Evolutionary conservation across 2,329 filamentous ascomycete species (phyloP), one percentile per base, ranked within the genome.

Genomic region (Phaeosphaeriaceae sp.): DNA sequence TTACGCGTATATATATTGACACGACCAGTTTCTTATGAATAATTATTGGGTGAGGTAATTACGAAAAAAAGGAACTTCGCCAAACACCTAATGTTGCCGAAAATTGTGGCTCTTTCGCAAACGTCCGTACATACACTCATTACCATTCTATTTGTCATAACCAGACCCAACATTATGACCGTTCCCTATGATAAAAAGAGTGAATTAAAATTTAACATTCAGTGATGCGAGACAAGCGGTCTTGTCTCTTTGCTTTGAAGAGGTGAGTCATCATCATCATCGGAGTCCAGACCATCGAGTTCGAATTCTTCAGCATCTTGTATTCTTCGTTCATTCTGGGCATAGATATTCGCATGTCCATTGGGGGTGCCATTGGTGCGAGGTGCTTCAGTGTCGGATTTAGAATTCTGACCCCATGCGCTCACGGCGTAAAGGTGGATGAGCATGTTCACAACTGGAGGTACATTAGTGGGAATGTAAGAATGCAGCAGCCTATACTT

Each of bases 281-380:
- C 92, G 49, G 89, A 94, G 71, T 92, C 92, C 32, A 99, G 76
- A 0, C 90, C 93, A 51, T 94, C 91, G 1, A 99, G 81, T 75
- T 97, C 94, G 70, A 96, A 99, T 62, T 96, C 92, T 68, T 97
- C 88, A 0, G 90, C 92, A 67, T 96, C 92, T 23, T 84, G 81
- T 30, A 93, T 79, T 52, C 84, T 84, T 9, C 79, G 77, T 18
- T 84, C 83, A 35, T 81, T 80, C 58, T 74, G 59, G 70, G 73
- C 70, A 54, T 57, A 40, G 21, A 67, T 63, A 17, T 61, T 59
- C 2, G 46, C 52, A 26, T 63, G 50, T 11, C 71, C 64, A 20
- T 60, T 54, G 2, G 48, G 32, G 12, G 51, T 9, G 4, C 56
- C 63, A 41, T 71, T 72, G 11, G 35, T 56, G 23, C 51, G 72